phyloP scores from a whole-genome alignment of 2,329 filamentous ascomycete species.

The Colletotrichum sp. region DNA sequence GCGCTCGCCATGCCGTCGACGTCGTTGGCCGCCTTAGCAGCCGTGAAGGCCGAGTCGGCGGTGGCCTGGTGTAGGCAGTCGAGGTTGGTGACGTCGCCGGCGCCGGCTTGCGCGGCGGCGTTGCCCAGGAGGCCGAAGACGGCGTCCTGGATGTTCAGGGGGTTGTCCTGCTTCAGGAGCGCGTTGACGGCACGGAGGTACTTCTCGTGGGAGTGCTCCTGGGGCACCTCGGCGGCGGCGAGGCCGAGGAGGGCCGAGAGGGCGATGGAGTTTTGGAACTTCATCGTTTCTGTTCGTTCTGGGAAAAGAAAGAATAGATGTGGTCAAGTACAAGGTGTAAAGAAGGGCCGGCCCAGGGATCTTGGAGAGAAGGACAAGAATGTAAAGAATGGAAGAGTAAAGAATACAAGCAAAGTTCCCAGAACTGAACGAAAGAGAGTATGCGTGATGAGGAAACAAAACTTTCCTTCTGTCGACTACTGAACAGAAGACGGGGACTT shows the following conservation, averaged over 20 bases:
- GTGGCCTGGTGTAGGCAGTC: constrained; percentile 64
- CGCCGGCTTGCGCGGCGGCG: constrained; percentile 44
- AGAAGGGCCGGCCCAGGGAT: constrained; percentile 22
- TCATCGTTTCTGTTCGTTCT: constrained; percentile 8
- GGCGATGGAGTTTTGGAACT: constrained; percentile 16
- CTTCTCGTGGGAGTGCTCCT: constrained; percentile 60
- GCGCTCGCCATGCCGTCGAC: constrained; percentile 56
- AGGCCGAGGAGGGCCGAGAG: constrained; percentile 16
- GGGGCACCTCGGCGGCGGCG: constrained; percentile 50
- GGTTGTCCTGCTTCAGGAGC: constrained; percentile 51
- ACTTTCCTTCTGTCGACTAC: neutral
- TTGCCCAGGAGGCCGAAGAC: constrained; percentile 54
- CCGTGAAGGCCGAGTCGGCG: constrained; percentile 66
- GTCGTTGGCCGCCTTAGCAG: constrained; percentile 60
- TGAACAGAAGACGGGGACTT: neutral
- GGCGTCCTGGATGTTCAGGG: constrained; percentile 53
- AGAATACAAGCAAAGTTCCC: constrained; percentile 17
- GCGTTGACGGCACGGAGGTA: constrained; percentile 49
- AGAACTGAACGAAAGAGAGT: constrained; percentile 24
- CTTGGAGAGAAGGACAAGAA: constrained; percentile 9
- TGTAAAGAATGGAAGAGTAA: constrained; percentile 7
- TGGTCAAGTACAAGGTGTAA: neutral
- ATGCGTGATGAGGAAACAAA: neutral
- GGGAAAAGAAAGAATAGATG: neutral
- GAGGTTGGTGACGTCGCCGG: constrained; percentile 37